phyloP scores from a whole-genome alignment of 192 early-diverging fungal species.

The Gaertneriomyces semiglobifer region DNA sequence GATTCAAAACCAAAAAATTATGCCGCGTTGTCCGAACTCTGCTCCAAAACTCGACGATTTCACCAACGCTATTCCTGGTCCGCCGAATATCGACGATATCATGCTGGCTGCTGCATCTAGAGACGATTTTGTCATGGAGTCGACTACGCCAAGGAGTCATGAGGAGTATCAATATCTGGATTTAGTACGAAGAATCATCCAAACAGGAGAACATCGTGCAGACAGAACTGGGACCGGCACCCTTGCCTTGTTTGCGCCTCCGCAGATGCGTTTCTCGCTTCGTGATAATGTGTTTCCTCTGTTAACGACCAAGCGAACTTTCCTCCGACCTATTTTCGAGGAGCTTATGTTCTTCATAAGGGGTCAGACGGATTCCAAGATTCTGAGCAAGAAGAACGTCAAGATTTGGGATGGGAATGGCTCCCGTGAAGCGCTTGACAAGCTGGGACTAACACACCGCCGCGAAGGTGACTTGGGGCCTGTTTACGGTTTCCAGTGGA shows the following conservation, averaged over 20 bases:
- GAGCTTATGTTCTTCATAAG: constrained; percentile 96
- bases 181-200: constrained; percentile 69
- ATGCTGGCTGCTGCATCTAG: too few relatives aligned
- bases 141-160: background rate
- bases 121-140: too few relatives aligned
- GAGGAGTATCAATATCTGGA: constrained; percentile 85
- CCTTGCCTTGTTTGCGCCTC: constrained; percentile 65
- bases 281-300: constrained; percentile 74
- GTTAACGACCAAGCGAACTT: constrained; percentile 93
- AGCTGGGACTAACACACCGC: constrained; percentile 67
- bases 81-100: too few relatives aligned
- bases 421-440: constrained; percentile 84
- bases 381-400: constrained; percentile 67
- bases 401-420: constrained; percentile 75
- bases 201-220: constrained; percentile 64
- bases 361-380: constrained; percentile 76
- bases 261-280: constrained; percentile 80
- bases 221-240: constrained; percentile 81
- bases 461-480: constrained; percentile 88
- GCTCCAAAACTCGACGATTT: too few relatives aligned
- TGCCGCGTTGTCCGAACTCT: too few relatives aligned
- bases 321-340: constrained; percentile 85
- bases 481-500: constrained; percentile 99
- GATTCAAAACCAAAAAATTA: too few relatives aligned
- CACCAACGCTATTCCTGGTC: too few relatives aligned